These are phyloP conservation scores for Ophiocordyceps unilateralis DNA, from an alignment of 2,329 filamentous ascomycete genomes.

Conservation along the genomic window DNA sequence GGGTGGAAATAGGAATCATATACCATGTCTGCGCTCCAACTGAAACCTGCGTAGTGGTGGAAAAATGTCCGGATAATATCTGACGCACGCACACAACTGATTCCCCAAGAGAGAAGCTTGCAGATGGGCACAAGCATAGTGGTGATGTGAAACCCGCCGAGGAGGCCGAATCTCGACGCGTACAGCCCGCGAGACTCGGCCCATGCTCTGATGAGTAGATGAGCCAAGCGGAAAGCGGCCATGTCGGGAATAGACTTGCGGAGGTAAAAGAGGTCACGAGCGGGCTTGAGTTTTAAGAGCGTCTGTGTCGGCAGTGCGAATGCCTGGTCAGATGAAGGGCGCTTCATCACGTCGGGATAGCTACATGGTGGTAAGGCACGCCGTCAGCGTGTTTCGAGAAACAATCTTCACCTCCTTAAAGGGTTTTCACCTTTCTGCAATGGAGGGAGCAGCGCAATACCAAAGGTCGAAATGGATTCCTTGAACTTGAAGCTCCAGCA, in stretches of 20 bases:
- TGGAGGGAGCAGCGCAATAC: conserved; percentile 41
- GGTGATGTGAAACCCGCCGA: conserved; percentile 48
- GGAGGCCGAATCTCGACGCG: conserved; percentile 44
- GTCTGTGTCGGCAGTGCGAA: conserved; percentile 38
- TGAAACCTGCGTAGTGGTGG: conserved; percentile 39
- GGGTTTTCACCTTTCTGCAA: conserved; percentile 28
- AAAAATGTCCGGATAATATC: conserved; percentile 45
- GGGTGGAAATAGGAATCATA: conserved; percentile 44
- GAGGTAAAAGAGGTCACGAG: conserved; percentile 44
- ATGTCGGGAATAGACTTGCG: conserved; percentile 41
- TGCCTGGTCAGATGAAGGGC: conserved; percentile 31
- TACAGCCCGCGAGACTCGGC: conserved; percentile 45
- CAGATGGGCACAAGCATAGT: conserved; percentile 42
- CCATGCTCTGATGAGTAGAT: conserved; percentile 45
- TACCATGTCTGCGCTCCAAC: conserved; percentile 37
- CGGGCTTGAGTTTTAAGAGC: conserved; percentile 45
- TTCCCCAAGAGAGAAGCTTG: conserved; percentile 30
- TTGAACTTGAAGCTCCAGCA: conserved; percentile 44
- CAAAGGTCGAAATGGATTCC: conserved; percentile 46
- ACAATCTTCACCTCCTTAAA: neutral
- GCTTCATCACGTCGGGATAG: conserved; percentile 28
- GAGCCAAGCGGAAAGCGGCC: conserved; percentile 37
- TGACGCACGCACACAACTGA: conserved; percentile 21
- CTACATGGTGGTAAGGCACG: conserved; percentile 7
- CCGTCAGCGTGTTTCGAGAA: too few species aligned